Base-by-base conservation (phyloP, 2,329 filamentous ascomycete genomes). In the Fusarium secorum region DNA sequence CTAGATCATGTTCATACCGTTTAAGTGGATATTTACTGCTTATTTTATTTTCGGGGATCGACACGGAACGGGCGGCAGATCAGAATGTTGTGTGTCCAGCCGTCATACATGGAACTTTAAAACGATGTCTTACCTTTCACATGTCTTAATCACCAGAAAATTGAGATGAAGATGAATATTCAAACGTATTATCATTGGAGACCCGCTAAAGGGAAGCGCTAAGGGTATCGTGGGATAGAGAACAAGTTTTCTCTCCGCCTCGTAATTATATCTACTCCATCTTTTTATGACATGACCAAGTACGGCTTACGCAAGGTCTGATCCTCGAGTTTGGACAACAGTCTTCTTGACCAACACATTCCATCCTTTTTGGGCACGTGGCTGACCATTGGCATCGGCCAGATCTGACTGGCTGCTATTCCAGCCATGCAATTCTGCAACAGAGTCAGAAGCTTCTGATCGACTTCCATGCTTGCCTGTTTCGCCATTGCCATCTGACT, bases 311-410 rank as follows among this genome's bases (percentile, higher is more conserved):
- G 38, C 62, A 9, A 66, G 20, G 8, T 59, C 62, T 14, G 42
- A 33, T 2, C 65, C 68, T 49, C 70, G 55, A 18, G 74, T 75
- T 48, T 76, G 74, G 17, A 75, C 46, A 18, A 76, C 64, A 3
- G 74, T 72, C 60, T 76, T 75, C 49, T 76, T 72, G 8, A 75
- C 74, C 20, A 66, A 66, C 11, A 76, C 71, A 33, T 74, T 74
- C 74, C 74, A 76, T 8, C 58, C 68, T n/a, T 60, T 67, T n/a
- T 48, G 51, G 8, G 46, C 15, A 9, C 57, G 57, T 6, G 45
- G 58, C 24, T 65, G 55, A 4, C 65, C 56, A 11, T 61, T n/a
- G 49, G 60, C 30, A 18, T 64, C 62, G 0, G 49, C 41, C n/a
- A 76, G 51, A 5, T 75, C 62, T 11, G 69, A 73, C 44, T 75